Evolutionary conservation across 805 yeast genomes (phyloP).

Genomic region (Sungouiozyma ichnusensis): DNA sequence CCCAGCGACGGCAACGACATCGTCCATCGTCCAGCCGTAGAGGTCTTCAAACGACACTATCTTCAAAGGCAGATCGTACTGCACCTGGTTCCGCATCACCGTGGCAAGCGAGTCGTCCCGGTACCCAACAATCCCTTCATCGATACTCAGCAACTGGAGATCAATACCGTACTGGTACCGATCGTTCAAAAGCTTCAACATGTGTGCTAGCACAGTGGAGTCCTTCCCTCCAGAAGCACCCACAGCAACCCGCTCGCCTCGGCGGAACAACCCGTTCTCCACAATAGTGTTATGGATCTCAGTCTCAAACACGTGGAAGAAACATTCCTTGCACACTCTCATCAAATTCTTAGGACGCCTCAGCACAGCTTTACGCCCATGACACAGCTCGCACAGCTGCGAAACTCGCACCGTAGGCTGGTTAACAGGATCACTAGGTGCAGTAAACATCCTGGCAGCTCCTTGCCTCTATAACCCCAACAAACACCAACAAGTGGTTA

Average conservation of each 20-base stretch:
- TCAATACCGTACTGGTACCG: conserved; percentile 81
- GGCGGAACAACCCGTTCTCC: conserved; percentile 53
- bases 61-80: conserved; percentile 68
- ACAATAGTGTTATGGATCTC: conserved; percentile 88
- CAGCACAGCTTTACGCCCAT: conserved; percentile 70
- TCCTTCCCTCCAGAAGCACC: conserved; percentile 99
- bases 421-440: conserved; percentile 29
- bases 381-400: conserved; percentile 74
- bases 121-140: conserved; percentile 95
- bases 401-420: conserved; percentile 25
- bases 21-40: conserved; percentile 98
- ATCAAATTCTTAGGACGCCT: conserved; percentile 87
- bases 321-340: conserved; percentile 84
- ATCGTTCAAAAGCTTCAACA: conserved; percentile 78
- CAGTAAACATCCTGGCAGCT: not conserved
- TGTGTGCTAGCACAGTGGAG: conserved; percentile 86
- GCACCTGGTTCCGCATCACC: conserved; percentile 83
- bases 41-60: conserved; percentile 80
- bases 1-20: conserved; percentile 89
- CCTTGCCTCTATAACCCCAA: too few species aligned
- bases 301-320: conserved; percentile 82
- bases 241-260: conserved; percentile 85
- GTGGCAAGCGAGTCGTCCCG: conserved; percentile 96
- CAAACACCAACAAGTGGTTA: too few species aligned
- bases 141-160: conserved; percentile 74